A percentile compares a stretch with the other conserved stretches of the same genome.
Evolutionary conservation across 129 eudicot genomes (phyloP).

Genomic region (Arctium lappa): DNA sequence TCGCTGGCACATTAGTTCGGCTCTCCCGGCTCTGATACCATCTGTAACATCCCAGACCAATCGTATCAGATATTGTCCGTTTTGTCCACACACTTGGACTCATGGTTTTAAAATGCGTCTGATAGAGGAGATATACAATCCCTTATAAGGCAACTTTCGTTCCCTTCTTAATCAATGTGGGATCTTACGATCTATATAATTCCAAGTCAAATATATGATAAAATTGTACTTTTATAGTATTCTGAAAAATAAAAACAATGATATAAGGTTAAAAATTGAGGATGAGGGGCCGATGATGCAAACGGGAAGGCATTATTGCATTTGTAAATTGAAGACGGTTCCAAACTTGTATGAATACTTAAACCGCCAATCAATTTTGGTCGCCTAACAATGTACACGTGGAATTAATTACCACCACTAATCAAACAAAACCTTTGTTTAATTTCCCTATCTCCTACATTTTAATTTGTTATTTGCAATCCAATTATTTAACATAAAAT

Average conservation of each 20-base stretch:
- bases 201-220: background rate
- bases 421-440: constrained; percentile 4
- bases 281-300: constrained; percentile 12
- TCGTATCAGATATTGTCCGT: too few relatives aligned
- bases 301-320: constrained; percentile 15
- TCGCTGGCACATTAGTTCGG: too few relatives aligned
- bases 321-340: constrained; percentile 32
- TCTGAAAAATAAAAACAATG: too few relatives aligned
- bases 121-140: too few relatives aligned
- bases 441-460: constrained; percentile 16
- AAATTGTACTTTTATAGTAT: too few relatives aligned
- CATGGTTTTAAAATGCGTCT: too few relatives aligned
- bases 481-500: background rate
- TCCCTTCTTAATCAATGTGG: too few relatives aligned
- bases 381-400: constrained; percentile 41
- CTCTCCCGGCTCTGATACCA: too few relatives aligned
- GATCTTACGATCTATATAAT: background rate
- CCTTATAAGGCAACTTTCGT: too few relatives aligned
- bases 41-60: too few relatives aligned
- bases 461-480: background rate
- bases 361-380: constrained; percentile 33
- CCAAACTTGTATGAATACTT: constrained; percentile 30
- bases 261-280: background rate
- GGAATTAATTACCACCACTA: constrained; percentile 24
- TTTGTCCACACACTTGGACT: too few relatives aligned